Conservation (phyloP, 2,329 filamentous ascomycete species). For the Nigrospora oryzae region DNA sequence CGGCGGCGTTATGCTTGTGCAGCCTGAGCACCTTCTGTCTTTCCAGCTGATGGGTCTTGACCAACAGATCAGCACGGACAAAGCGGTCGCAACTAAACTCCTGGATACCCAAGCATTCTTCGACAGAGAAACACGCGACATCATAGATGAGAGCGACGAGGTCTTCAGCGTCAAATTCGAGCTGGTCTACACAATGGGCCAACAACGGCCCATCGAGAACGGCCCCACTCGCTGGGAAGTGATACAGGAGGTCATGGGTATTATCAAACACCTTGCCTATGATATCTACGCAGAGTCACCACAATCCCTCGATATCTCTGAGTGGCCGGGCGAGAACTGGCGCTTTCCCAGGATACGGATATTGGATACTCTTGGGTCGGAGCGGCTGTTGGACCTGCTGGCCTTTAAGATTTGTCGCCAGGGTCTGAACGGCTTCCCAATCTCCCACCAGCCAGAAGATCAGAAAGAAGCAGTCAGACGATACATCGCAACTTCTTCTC, state of each 20-base stretch:
- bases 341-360: too few species aligned
- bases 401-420: neutral
- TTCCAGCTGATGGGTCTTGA: conserved; percentile 56
- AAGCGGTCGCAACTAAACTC: conserved; percentile 28
- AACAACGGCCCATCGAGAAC: conserved; percentile 38
- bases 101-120: conserved; percentile 34
- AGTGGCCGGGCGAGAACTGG: too few species aligned
- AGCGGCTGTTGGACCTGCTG: neutral
- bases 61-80: conserved; percentile 5
- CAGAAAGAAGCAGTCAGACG: neutral
- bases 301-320: too few species aligned
- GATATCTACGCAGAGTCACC: too few species aligned
- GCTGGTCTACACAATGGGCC: conserved; percentile 54
- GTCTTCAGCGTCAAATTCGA: conserved; percentile 54
- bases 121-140: conserved; percentile 35
- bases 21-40: conserved; percentile 59
- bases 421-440: neutral
- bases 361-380: too few species aligned
- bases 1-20: conserved; percentile 49
- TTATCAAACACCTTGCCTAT: too few species aligned
- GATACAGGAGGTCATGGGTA: conserved; percentile 41
- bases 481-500: too few species aligned
- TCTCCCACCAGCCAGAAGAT: neutral
- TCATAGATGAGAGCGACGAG: conserved; percentile 60
- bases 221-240: conserved; percentile 47